Percentiles rank a stretch among this genome's conserved stretches.
Conservation (phyloP, 805 yeast species). For the Metschnikowia reukaufii region DNA sequence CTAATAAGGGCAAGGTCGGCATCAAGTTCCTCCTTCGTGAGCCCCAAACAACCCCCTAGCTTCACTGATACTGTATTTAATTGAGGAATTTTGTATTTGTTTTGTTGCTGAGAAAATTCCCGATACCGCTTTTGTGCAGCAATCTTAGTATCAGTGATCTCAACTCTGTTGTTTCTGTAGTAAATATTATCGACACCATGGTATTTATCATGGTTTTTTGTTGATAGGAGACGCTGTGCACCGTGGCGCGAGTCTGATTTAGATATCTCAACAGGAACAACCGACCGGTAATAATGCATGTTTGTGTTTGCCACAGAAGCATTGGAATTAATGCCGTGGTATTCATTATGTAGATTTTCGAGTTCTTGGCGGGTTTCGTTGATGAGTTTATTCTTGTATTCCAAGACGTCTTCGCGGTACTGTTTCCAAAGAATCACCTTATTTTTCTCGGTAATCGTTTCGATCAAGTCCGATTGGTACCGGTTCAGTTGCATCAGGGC, state of each 20-base stretch:
- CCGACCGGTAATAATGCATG: constrained; percentile 29
- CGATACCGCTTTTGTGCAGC: constrained; percentile 7
- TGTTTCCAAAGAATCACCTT: constrained; percentile 37
- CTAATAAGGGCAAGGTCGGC: constrained; percentile 15
- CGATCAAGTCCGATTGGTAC: constrained; percentile 30
- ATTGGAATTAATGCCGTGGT: constrained; percentile 24
- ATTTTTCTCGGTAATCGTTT: constrained; percentile 23
- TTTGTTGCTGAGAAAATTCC: constrained; percentile 9
- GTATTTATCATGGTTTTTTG: constrained; percentile 21
- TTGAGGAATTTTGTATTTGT: constrained; percentile 18
- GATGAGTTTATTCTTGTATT: constrained; percentile 27
- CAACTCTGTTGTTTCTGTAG: constrained; percentile 30
- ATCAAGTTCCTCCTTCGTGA: constrained; percentile 15
- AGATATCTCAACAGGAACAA: constrained; percentile 18
- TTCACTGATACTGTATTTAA: constrained; percentile 13
- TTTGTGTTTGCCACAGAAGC: constrained; percentile 10
- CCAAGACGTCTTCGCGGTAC: constrained; percentile 27
- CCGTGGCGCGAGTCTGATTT: constrained; percentile 15
- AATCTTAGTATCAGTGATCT: constrained; percentile 31
- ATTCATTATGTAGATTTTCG: constrained; percentile 30
- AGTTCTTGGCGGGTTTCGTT: constrained; percentile 29
- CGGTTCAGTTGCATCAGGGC: constrained; percentile 29
- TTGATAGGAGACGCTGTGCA: constrained; percentile 10
- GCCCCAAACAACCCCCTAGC: constrained; percentile 18
- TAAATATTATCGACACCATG: constrained; percentile 25